Evolutionary conservation across 169 alveolate genomes (phyloP).

Genomic region (Plasmodium knowlesi): DNA sequence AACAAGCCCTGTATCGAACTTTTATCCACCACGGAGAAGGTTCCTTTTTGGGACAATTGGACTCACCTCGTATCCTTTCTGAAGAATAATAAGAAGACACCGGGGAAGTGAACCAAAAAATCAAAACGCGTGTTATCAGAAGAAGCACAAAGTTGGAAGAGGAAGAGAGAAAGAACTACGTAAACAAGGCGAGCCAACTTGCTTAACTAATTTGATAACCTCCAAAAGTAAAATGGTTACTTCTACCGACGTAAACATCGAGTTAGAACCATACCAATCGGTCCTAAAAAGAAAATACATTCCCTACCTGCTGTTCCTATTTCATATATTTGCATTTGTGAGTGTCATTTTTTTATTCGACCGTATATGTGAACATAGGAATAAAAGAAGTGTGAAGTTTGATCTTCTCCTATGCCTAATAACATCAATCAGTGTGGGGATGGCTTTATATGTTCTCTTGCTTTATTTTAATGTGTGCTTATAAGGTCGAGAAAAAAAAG

Average conservation of each 20-base stretch:
- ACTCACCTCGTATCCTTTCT: neutral
- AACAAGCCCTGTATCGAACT: neutral
- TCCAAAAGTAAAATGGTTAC: constrained; percentile 20
- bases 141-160: neutral
- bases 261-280: constrained; percentile 46
- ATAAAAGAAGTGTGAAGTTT: constrained; percentile 1
- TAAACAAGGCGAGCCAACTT: neutral
- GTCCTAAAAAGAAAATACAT: constrained; percentile 42
- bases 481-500: neutral
- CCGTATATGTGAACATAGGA: neutral
- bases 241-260: neutral
- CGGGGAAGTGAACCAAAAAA: neutral
- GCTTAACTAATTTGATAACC: neutral
- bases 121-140: neutral
- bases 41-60: neutral
- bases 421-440: constrained; percentile 49
- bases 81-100: neutral
- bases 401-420: constrained; percentile 25
- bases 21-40: neutral
- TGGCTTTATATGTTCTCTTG: constrained; percentile 32
- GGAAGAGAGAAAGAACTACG: neutral
- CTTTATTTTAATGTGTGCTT: constrained; percentile 43
- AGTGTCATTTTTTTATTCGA: constrained; percentile 47
- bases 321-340: constrained; percentile 29
- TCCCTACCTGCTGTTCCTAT: constrained; percentile 32